Base-by-base conservation (phyloP, 225 moss, liverwort and hornwort species). In the Ulota crispa region DNA sequence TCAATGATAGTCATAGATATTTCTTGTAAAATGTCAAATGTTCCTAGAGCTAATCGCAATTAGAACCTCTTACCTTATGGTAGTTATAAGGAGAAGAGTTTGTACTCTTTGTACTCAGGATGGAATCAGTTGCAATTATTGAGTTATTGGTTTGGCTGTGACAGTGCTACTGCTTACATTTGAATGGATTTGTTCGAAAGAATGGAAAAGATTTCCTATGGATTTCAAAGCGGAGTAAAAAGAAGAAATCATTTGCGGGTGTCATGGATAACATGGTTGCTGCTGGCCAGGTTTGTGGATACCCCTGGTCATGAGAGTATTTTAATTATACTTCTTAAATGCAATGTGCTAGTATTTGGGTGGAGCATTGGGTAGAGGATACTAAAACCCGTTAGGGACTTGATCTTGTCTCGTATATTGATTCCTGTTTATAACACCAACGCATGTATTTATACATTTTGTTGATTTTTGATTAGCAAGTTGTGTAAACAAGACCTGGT, bases 151-250 rank as follows among this genome's bases (percentile, higher is more conserved):
- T 70, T 69, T 14, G 3, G 52, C 0, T 85, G 80, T 77, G 70
- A 43, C 70, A 88, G 86, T 76, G 88, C 43, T 90, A 90, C 32
- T 81, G 88, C 70, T 73, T 90, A 66, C 90, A 88, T 74, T 37
- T 90, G 73, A 90, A 88, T 23, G 90, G 90, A 19, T 88, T 82
- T 18, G 86, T 90, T n/a, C 84, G 70, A n/a, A 88, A 88, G 45
- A 80, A 88, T 76, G 90, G 88, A 30, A 82, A 86, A 21, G 86
- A 88, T 8, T 90, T 70, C 43, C 18, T 90, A 18, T 90, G 86
- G 88, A 60, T 90, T 57, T 90, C 90, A 1, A 84, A 84, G 34
- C 84, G 86, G 16, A 88, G 88, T 65, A 80, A 81, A 56, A 86
- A 84, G 71, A 90, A 90, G 73, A 88, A 90, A 39, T 81, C 83